These are phyloP conservation scores for Wickerhamiella pararugosa DNA, from an alignment of 1,139 yeast genomes.

Conservation along the genomic window DNA sequence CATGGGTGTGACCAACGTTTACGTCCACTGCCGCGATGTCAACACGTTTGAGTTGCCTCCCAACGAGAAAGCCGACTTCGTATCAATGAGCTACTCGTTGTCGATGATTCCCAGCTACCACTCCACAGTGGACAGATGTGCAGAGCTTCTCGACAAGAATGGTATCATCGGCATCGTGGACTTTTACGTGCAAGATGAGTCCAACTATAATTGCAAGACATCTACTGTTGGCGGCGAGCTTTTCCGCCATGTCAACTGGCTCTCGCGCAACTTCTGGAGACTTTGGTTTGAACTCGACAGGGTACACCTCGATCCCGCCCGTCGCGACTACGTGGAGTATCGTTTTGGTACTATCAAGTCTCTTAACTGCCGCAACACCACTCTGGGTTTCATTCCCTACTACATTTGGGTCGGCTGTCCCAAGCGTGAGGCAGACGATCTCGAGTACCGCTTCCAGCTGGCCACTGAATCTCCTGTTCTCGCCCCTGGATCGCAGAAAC, in stretches of 20 bases:
- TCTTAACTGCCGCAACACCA: conserved; percentile 46
- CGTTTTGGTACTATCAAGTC: conserved; percentile 68
- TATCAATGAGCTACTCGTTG: conserved; percentile 65
- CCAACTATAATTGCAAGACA: conserved; percentile 52
- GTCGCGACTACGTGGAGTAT: conserved; percentile 73
- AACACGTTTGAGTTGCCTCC: conserved; percentile 41
- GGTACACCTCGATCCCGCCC: conserved; percentile 62
- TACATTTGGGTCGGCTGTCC: conserved; percentile 75
- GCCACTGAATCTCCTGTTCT: conserved; percentile 73
- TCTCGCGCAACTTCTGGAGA: conserved; percentile 68
- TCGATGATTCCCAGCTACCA: conserved; percentile 78
- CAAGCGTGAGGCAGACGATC: conserved; percentile 43
- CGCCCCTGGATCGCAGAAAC: conserved; percentile 34
- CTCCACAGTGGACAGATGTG: conserved; percentile 62
- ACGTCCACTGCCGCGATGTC: conserved; percentile 61
- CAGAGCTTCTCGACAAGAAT: conserved; percentile 35
- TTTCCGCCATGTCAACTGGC: conserved; percentile 62
- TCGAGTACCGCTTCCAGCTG: conserved; percentile 50
- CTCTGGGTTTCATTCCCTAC: conserved; percentile 61
- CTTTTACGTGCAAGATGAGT: conserved; percentile 60
- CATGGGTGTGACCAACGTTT: conserved; percentile 49
- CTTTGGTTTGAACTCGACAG: conserved; percentile 79
- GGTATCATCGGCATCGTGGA: conserved; percentile 61
- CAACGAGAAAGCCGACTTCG: conserved; percentile 39
- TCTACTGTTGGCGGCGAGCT: conserved; percentile 62